These are phyloP conservation scores for Ilyonectria sp. DNA, from an alignment of 2,329 filamentous ascomycete genomes.

Conservation along the genomic window DNA sequence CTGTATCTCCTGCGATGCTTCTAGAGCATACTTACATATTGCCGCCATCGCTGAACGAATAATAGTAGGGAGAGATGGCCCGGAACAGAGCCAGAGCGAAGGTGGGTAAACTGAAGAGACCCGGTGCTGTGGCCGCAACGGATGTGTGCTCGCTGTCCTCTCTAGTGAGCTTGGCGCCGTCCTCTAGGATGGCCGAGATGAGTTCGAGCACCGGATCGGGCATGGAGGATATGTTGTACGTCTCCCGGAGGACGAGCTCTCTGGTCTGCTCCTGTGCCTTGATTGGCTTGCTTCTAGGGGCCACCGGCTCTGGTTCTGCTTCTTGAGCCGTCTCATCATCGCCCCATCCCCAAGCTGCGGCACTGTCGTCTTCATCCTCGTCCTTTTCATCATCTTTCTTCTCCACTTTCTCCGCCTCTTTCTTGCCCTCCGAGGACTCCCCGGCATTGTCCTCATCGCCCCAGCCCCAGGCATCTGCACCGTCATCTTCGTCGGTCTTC, in stretches of 20 bases:
- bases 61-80: conserved; percentile 82
- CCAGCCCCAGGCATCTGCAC: conserved; percentile 87
- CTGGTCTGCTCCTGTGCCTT: conserved; percentile 58
- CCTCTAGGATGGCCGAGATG: conserved; percentile 72
- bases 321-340: conserved; percentile 69
- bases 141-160: conserved; percentile 67
- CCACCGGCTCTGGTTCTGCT: conserved; percentile 37
- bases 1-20: neutral
- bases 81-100: conserved; percentile 84
- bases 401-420: conserved; percentile 16
- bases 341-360: conserved; percentile 90
- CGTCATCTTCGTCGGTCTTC: conserved; percentile 57
- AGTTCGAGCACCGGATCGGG: conserved; percentile 83
- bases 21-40: conserved; percentile 69
- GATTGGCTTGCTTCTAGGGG: conserved; percentile 30
- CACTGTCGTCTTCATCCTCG: conserved; percentile 63
- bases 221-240: conserved; percentile 89
- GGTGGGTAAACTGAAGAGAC: conserved; percentile 80
- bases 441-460: conserved; percentile 70
- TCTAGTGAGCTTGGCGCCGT: conserved; percentile 72
- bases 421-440: conserved; percentile 34
- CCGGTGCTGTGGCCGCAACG: conserved; percentile 77
- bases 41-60: conserved; percentile 72
- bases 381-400: conserved; percentile 41
- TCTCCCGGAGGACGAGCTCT: conserved; percentile 86